Evolutionary conservation across 768 basidiomycete species (phyloP), one percentile per base, ranked within the genome.

Genomic region (Strobilomyces dryophilus): DNA sequence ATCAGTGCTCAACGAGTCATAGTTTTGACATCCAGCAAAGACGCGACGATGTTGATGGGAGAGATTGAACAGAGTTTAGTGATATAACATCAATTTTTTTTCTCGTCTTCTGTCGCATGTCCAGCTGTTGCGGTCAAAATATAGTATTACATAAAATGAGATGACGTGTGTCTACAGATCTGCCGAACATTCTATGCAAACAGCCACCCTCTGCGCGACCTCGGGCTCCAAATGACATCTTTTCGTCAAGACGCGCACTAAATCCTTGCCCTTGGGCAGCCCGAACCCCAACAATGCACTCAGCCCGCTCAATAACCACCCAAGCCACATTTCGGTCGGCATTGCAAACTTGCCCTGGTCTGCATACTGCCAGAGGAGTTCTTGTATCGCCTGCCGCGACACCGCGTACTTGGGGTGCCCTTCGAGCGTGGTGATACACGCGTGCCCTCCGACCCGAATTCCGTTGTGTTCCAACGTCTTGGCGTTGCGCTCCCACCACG

Each of bases 21-120:
- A 94, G 93, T 98, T 54, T 76, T 98, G 52, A 95, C 94, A 4
- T 87, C 82, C 26, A 93, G 92, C 75, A 95, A 95, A 72, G 94
- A 98, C 59, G 86, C 82, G 14, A 95, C 92, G 12, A 86, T 97
- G 87, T 73, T 98, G 20, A 71, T 97, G 56, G 94, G 94, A 15
- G 94, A 98, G 73, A 80, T 98, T 40, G 92, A 97, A 64, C 81
- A 80, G 14, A 79, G 81, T 20, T 60, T 82, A 50, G 54, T 63
- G 54, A 64, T 76, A 60, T 84, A 73, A 64, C 18, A 17, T 26
- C 49, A 45, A 64, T 43, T 45, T 15, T 46, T 9, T 40, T 17
- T 29, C 29, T 9, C 29, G 29, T 9, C 6, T 29, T 29, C 29
- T 29, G 29, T 29, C 29, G 29, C 29, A 29, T 29, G 29, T 6